A percentile compares a stretch with the other conserved stretches of the same genome.
Conservation (phyloP, 1,284 basidiomycete genomes). For the Microbotryomycetes sp. region DNA sequence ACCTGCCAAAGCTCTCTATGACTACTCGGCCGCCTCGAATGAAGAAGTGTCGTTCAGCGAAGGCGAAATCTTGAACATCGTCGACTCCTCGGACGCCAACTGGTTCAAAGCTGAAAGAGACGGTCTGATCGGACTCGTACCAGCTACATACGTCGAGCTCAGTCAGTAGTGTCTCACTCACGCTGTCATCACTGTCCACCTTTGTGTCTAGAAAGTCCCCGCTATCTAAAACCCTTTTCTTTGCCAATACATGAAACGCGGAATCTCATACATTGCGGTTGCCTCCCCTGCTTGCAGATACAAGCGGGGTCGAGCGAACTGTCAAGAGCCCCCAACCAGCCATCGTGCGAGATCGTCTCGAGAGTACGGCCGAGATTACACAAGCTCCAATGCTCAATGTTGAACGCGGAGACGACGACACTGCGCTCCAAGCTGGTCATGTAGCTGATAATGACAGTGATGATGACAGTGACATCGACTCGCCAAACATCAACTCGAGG, state of each 20-base stretch:
- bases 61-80: constrained; percentile 65
- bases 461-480: constrained; percentile 40
- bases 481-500: constrained; percentile 48
- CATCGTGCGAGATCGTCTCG: too few relatives aligned
- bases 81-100: constrained; percentile 71
- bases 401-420: too few relatives aligned
- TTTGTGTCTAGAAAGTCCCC: not conserved
- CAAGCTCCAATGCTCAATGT: too few relatives aligned
- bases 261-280: not conserved
- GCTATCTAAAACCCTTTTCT: constrained; percentile 8
- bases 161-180: constrained; percentile 29
- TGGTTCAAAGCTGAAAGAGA: constrained; percentile 91
- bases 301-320: not conserved
- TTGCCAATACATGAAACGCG: constrained; percentile 1
- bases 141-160: constrained; percentile 73
- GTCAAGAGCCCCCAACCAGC: not conserved
- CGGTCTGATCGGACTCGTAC: constrained; percentile 77
- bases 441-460: constrained; percentile 39
- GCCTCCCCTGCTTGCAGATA: constrained; percentile 2
- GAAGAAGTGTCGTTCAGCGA: constrained; percentile 79
- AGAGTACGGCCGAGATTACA: too few relatives aligned
- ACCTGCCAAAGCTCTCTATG: constrained; percentile 69
- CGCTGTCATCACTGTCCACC: constrained; percentile 11
- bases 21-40: constrained; percentile 59
- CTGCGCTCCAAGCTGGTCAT: too few relatives aligned